Base-by-base conservation (phyloP, 2,329 filamentous ascomycete species). In the Penicillium occitanis region DNA sequence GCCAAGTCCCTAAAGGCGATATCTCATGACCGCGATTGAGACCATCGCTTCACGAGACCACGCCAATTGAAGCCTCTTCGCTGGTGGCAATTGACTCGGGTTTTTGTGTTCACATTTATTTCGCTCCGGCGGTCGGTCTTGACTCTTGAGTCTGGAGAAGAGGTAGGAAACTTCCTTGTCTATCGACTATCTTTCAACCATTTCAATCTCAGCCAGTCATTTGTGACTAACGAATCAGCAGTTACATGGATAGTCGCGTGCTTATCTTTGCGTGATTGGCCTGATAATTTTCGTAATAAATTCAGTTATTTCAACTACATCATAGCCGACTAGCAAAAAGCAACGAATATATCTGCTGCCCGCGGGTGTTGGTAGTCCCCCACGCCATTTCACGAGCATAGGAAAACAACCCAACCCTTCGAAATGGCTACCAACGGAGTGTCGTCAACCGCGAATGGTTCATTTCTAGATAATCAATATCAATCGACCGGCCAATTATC, bases 341-440 rank as follows among this genome's bases (percentile, higher is more conserved):
- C 30, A 55, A 35, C 51, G 10, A 19, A 55, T 37, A 55, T 55
- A 55, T 35, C 28, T 55, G 17, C 30, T 55, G 51, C 28, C n/a
- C n/a, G n/a, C 33, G 30, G 33, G 10, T 37, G 53, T 37, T 37
- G 19, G 33, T 22, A 57, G n/a, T 46, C n/a, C 33, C 53, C 53
- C 8, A 13, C 53, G 33, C 53, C 33, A 37, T 19, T 25, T 33
- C 5, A 13, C 53, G 19, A 37, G 17, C 4, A 3, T 13, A 5
- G 33, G 17, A 57, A 40, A 57, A 22, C n/a, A 57, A 25, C 40
- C 2, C 28, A 22, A 8, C 5, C n/a, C 30, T 57, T n/a, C 5
- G n/a, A 60, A 46, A 60, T 60, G 57, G 57, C 57, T 60, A 30
- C 37, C 37, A n/a, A 60, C 14, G 22, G 22, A 33, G 40, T 46